Evolutionary conservation across 495 filamentous ascomycete genomes (phyloP).

Genomic region (Physcia stellaris): DNA sequence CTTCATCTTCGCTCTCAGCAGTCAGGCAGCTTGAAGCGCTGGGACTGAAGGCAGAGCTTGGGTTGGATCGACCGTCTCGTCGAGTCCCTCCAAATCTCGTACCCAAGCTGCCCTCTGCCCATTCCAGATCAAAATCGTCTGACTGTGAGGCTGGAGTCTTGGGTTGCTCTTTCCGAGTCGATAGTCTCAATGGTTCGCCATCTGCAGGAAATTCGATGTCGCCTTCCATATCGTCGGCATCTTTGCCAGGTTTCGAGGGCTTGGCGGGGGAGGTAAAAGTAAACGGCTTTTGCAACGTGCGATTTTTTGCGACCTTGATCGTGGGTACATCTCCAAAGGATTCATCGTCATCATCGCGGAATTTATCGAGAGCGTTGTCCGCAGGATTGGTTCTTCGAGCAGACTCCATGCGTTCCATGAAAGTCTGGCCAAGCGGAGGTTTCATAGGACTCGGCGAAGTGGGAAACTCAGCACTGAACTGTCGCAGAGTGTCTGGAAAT

Average conservation of each 20-base stretch:
- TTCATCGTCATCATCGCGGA: conserved; percentile 44
- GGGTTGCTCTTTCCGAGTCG: conserved; percentile 41
- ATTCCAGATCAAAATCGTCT: conserved; percentile 74
- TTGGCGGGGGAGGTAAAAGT: conserved; percentile 38
- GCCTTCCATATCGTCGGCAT: conserved; percentile 56
- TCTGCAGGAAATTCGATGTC: conserved; percentile 61
- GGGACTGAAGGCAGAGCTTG: conserved; percentile 79
- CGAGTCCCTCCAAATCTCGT: conserved; percentile 76
- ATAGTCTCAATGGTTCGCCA: conserved; percentile 44
- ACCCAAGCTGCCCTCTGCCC: conserved; percentile 84
- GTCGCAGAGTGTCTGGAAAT: conserved; percentile 56
- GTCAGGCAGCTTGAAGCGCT: conserved; percentile 83
- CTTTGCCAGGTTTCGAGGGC: conserved; percentile 27
- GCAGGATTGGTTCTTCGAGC: conserved; percentile 8
- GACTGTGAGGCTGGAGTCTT: conserved; percentile 39
- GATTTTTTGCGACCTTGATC: conserved; percentile 52
- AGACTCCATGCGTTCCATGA: conserved; percentile 15
- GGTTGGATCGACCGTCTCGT: conserved; percentile 58
- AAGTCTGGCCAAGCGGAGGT: conserved; percentile 12
- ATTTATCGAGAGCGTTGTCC: conserved; percentile 35
- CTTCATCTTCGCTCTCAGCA: conserved; percentile 88
- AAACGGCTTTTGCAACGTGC: conserved; percentile 34
- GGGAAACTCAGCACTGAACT: conserved; percentile 38
- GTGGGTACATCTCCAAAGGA: conserved; percentile 53
- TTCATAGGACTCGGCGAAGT: conserved; percentile 12